Evolutionary conservation across 305 asterid genomes (phyloP).

Genomic region (Stenogyne calaminthoides): DNA sequence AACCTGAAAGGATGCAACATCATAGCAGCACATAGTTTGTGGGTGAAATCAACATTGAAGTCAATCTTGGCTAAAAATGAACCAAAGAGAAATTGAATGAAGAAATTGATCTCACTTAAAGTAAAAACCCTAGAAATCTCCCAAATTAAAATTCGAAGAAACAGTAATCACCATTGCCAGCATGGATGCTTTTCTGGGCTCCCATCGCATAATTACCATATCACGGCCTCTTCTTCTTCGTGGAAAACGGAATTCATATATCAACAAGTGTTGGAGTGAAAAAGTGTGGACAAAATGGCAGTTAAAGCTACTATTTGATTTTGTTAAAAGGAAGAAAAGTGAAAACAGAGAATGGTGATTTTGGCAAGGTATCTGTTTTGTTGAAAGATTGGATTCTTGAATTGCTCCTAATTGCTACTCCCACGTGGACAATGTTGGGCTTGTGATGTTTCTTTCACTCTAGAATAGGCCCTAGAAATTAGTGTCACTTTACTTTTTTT

Average conservation of each 20-base stretch:
- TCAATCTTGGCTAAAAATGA: slow-evolving; percentile 85
- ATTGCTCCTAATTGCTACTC: background rate
- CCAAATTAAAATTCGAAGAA: background rate
- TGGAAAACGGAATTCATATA: slow-evolving; percentile 29
- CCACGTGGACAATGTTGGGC: slow-evolving; percentile 29
- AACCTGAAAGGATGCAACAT: slow-evolving; percentile 89
- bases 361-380: slow-evolving; percentile 51
- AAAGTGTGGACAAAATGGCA: slow-evolving; percentile 13
- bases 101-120: background rate
- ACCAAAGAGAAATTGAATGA: slow-evolving; percentile 16
- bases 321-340: background rate
- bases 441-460: slow-evolving; percentile 26
- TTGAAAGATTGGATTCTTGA: slow-evolving; percentile 41
- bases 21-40: slow-evolving; percentile 87
- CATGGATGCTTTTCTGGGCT: slow-evolving; percentile 93
- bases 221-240: slow-evolving; percentile 24
- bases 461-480: too few species aligned
- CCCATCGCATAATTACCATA: slow-evolving; percentile 63
- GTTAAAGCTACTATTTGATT: slow-evolving; percentile 18
- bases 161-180: slow-evolving; percentile 64
- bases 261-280: slow-evolving; percentile 2
- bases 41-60: slow-evolving; percentile 94
- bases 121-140: background rate
- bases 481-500: too few species aligned
- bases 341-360: slow-evolving; percentile 30